Base-by-base conservation (phyloP, 2,329 filamentous ascomycete genomes). In the Colletotrichum tropicicola region DNA sequence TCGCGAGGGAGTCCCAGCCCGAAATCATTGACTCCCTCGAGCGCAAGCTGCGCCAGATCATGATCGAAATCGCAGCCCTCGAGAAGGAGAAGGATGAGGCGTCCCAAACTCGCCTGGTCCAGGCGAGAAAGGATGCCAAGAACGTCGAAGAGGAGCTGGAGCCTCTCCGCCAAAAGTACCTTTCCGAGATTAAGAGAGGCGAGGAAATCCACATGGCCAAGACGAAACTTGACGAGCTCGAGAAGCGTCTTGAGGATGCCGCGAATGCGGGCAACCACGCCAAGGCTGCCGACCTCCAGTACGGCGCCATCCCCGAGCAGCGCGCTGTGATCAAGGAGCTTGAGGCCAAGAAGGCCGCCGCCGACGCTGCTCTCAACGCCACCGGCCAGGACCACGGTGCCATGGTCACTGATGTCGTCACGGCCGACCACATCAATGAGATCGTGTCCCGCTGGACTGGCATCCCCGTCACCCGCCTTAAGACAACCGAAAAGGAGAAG, bases 361-460 rank as follows among this genome's bases (percentile, higher is more conserved):
- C 92, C 3, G 96, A 98, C 75, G 91, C 89, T 9, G 87, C 86
- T 13, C 81, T 90, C n/a, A 89, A 83, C 71, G 80, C 82, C 6
- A 77, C 75, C 9, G 81, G 80, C 28, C 80, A 81, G 27, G 92
- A 92, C 35, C 79, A 83, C 4, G 87, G 87, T 59, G 88, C 92
- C 23, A 90, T 98, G 77, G 87, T 98, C 58, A 97, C 94, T 3
- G 96, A 99, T 75, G 88, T 96, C 48, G 96, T 99, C 69, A 96
- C 96, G 6, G 94, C 94, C 10, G 96, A 99, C 69, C 94, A 99
- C 78, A 99, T 99, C 85, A 98, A 99, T 77, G 95, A 98, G 75
- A 99, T 99, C 67, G 96, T 99, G 56, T 92, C 92, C 58, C 91
- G 94, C 66, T 98, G 94, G 93, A 99, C 96, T n/a, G 96, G 96